Percentiles rank a stretch among this genome's conserved stretches.
Evolutionary conservation across 768 basidiomycete species (phyloP).

Genomic region (Piloderma croceum): DNA sequence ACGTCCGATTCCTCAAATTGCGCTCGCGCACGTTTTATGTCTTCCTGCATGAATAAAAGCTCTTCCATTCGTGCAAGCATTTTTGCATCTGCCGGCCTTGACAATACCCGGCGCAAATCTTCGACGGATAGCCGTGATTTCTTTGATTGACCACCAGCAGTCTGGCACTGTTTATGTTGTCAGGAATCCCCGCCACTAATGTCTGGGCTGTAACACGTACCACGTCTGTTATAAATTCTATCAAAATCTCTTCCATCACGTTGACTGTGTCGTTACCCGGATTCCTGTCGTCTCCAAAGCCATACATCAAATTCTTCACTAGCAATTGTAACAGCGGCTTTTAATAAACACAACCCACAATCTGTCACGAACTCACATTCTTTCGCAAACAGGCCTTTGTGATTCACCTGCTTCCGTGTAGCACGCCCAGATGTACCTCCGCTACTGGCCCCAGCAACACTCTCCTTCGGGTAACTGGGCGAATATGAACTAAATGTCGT

Average conservation of each 20-base stretch:
- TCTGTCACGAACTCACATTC: slow-evolving; percentile 50
- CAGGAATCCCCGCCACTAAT: slow-evolving; percentile 6
- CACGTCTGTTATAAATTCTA: slow-evolving; percentile 86
- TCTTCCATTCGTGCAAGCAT: slow-evolving; percentile 92
- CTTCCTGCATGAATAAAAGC: slow-evolving; percentile 87
- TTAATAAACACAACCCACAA: slow-evolving; percentile 5
- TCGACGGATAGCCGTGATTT: slow-evolving; percentile 80
- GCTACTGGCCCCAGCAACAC: slow-evolving; percentile 33
- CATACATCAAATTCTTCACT: slow-evolving; percentile 89
- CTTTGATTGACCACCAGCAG: slow-evolving; percentile 62
- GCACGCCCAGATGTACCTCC: slow-evolving; percentile 41
- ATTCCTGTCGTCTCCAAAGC: slow-evolving; percentile 88
- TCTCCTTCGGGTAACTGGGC: slow-evolving; percentile 47
- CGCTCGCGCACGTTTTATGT: slow-evolving; percentile 81
- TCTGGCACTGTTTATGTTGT: slow-evolving; percentile 57
- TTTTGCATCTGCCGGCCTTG: slow-evolving; percentile 83
- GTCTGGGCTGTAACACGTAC: slow-evolving; percentile 55
- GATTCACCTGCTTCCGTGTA: slow-evolving; percentile 57
- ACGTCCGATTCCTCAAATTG: slow-evolving; percentile 63
- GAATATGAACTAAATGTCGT: slow-evolving; percentile 55
- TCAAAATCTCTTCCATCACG: slow-evolving; percentile 90
- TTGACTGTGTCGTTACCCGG: slow-evolving; percentile 84
- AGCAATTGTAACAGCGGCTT: slow-evolving; percentile 11
- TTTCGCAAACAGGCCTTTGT: slow-evolving; percentile 75
- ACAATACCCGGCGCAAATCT: slow-evolving; percentile 75